Conservation (phyloP, 768 basidiomycete species). For the Daedalea quercina region DNA sequence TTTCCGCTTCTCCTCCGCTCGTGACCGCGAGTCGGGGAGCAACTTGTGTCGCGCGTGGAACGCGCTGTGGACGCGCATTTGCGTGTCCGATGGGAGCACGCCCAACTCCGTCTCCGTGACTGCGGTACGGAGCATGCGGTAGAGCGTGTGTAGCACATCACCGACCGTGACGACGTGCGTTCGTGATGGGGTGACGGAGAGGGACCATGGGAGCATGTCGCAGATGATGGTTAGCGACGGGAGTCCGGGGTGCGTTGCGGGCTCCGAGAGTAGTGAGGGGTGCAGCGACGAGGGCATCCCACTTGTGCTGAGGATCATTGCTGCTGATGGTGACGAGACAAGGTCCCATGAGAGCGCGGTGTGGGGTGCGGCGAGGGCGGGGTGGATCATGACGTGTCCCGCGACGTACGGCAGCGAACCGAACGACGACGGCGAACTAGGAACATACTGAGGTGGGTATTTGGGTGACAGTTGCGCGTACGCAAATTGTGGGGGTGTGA, state of each 20-base stretch:
- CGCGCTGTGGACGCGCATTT: slow-evolving; percentile 32
- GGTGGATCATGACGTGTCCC: slow-evolving; percentile 8
- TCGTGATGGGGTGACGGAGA: slow-evolving; percentile 24
- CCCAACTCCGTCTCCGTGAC: slow-evolving; percentile 36
- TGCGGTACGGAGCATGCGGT: slow-evolving; percentile 34
- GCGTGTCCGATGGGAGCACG: slow-evolving; percentile 24
- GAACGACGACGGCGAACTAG: slow-evolving; percentile 3
- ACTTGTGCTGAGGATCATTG: neutral
- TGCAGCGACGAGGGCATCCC: neutral
- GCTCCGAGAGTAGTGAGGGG: slow-evolving; percentile 16
- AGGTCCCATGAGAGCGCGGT: slow-evolving; percentile 13
- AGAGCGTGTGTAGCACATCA: slow-evolving; percentile 44
- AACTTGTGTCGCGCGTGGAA: slow-evolving; percentile 35
- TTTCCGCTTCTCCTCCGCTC: slow-evolving; percentile 35
- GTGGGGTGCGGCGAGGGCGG: slow-evolving; percentile 15
- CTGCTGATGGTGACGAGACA: slow-evolving; percentile 3
- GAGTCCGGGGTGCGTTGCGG: slow-evolving; percentile 24
- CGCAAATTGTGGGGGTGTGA: slow-evolving; percentile 15
- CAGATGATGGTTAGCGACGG: slow-evolving; percentile 25
- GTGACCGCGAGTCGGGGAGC: slow-evolving; percentile 22
- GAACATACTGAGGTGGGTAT: slow-evolving; percentile 1
- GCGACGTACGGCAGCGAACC: slow-evolving; percentile 3
- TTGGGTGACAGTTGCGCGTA: slow-evolving; percentile 1
- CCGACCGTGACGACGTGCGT: slow-evolving; percentile 30
- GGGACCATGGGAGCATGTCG: slow-evolving; percentile 27